These are phyloP conservation scores for Daldinia childiae DNA, from an alignment of 495 filamentous ascomycete species.

Conservation along the genomic window DNA sequence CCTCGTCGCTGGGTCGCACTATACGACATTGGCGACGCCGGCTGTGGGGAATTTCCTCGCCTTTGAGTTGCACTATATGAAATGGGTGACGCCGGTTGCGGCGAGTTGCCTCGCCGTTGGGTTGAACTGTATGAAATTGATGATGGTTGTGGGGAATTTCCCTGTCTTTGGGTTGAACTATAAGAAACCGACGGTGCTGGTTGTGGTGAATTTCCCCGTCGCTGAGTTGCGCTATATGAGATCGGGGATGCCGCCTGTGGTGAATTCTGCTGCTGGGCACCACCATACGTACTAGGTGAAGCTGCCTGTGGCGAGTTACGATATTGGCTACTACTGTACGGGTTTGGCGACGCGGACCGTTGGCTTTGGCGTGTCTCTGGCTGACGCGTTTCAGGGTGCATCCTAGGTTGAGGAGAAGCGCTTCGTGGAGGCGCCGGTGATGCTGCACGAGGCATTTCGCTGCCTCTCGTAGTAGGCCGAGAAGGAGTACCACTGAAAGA, in stretches of 20 bases:
- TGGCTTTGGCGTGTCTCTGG: slow-evolving; percentile 50
- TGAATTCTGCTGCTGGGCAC: slow-evolving; percentile 45
- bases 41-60: slow-evolving; percentile 41
- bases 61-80: slow-evolving; percentile 58
- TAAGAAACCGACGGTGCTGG: slow-evolving; percentile 53
- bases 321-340: slow-evolving; percentile 40
- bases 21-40: slow-evolving; percentile 62
- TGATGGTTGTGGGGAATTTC: slow-evolving; percentile 47
- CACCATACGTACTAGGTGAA: slow-evolving; percentile 41
- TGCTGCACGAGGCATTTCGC: slow-evolving; percentile 59
- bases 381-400: slow-evolving; percentile 45
- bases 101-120: slow-evolving; percentile 45
- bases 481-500: slow-evolving; percentile 45
- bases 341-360: slow-evolving; percentile 53
- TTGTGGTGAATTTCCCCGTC: slow-evolving; percentile 1
- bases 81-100: slow-evolving; percentile 56
- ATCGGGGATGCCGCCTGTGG: slow-evolving; percentile 46
- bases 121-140: slow-evolving; percentile 61
- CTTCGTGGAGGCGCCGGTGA: slow-evolving; percentile 62
- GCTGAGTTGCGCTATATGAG: slow-evolving; percentile 31
- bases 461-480: slow-evolving; percentile 58
- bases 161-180: slow-evolving; percentile 50
- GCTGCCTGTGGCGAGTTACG: slow-evolving; percentile 38
- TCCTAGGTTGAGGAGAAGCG: slow-evolving; percentile 61
- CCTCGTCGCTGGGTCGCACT: slow-evolving; percentile 51